Evolutionary conservation across 495 filamentous ascomycete species (phyloP), one percentile per base, ranked within the genome.

Genomic region (Immersiella caudata): DNA sequence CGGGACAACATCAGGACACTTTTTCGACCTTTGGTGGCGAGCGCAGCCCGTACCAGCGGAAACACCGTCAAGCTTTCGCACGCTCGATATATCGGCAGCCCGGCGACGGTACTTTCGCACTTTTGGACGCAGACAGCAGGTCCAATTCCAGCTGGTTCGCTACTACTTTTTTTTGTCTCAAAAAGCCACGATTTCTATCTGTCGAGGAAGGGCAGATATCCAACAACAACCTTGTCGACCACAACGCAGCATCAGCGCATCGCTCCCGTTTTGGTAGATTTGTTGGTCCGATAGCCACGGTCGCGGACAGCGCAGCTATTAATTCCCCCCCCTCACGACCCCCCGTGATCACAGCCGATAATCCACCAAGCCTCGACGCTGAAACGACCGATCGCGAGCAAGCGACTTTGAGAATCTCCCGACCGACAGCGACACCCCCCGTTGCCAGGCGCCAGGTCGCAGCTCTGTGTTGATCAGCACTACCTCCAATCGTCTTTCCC

Each of bases 101-200:
- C 33, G 5, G 33, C 12, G 33, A 36, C 33, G 33, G 33, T 25
- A 50, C 49, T 62, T 62, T 57, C 9, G 54, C 22, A 5, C 33
- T 33, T 35, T 36, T 54, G 61, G 60, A 35, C 61, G 51, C 46
- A 49, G 61, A 40, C 61, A 22, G 25, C 40, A 14, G 11, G 40
- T 18, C 11, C 40, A 46, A 46, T 46, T 14, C 40, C 11, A 46
- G 40, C 40, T 18, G 40, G 40, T 46, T 46, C 40, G 40, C 16
- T 12, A 14, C 5, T 12, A 2, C 25, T 33, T 59, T 59, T 65
- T 56, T 1, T 7, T 52, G 5, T 20, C 49, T n/a, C 24, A 58
- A 65, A 52, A 65, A 65, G 63, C 63, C 63, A 65, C 63, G 63
- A 65, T 65, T 57, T 62, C 40, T 24, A 20, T 55, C 50, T 12